phyloP scores from a whole-genome alignment of 2,329 filamentous ascomycete genomes.

The Colletotrichum scovillei region DNA sequence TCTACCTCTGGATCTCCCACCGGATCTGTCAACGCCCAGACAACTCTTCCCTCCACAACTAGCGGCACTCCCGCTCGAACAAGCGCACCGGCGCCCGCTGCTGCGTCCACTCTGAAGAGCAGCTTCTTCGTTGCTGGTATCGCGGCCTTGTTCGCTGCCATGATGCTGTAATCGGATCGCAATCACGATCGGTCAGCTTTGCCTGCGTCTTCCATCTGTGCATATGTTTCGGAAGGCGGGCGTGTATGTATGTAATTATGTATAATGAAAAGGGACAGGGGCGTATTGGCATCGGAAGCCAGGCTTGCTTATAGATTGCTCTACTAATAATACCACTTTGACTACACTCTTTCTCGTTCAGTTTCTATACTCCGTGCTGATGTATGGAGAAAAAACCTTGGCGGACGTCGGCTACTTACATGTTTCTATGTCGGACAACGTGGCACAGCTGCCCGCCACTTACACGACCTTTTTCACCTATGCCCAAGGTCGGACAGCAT shows the following conservation, averaged over 20 bases:
- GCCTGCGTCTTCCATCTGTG: neutral
- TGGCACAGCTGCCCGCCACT: too few relatives aligned
- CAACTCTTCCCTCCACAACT: slow-evolving; percentile 39
- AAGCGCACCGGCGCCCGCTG: neutral
- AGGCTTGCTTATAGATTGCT: neutral
- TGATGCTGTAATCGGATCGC: slow-evolving; percentile 19
- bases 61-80: slow-evolving; percentile 46
- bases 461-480: too few relatives aligned
- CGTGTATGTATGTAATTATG: neutral
- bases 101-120: slow-evolving; percentile 1
- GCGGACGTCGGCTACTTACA: neutral
- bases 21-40: slow-evolving; percentile 38
- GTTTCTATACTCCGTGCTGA: too few relatives aligned
- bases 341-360: neutral
- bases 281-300: neutral
- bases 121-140: slow-evolving; percentile 15
- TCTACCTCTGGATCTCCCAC: slow-evolving; percentile 36
- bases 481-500: too few relatives aligned
- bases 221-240: neutral
- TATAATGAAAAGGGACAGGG: neutral
- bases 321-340: slow-evolving; percentile 11
- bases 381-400: neutral
- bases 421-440: too few relatives aligned
- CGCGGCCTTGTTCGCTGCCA: slow-evolving; percentile 22
- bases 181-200: too few relatives aligned